Conservation (phyloP, 2,329 filamentous ascomycete species). For the Diaporthe amygdali region DNA sequence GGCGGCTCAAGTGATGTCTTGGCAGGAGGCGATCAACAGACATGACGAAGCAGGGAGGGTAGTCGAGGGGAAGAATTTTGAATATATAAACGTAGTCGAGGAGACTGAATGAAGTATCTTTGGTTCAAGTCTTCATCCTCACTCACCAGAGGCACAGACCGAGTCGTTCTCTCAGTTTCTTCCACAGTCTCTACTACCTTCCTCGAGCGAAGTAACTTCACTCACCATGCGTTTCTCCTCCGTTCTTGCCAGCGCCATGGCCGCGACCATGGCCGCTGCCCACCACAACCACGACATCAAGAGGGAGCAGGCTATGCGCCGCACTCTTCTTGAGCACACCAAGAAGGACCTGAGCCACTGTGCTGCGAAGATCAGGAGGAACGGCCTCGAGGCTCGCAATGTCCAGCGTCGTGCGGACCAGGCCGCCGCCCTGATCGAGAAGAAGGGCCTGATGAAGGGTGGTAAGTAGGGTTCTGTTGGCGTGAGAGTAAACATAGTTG, state of each 20-base stretch:
- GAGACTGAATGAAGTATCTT: not conserved
- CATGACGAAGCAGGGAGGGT: not conserved
- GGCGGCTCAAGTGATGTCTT: not conserved
- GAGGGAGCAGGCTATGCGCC: constrained; percentile 47
- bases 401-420: constrained; percentile 41
- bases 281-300: constrained; percentile 48
- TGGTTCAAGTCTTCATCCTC: not conserved
- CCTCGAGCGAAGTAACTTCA: not conserved
- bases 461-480: not conserved
- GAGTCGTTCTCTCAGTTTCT: not conserved
- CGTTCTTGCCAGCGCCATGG: constrained; percentile 29
- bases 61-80: not conserved
- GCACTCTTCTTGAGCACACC: constrained; percentile 39
- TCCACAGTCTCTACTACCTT: not conserved
- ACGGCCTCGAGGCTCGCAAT: constrained; percentile 41
- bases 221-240: constrained; percentile 33
- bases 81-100: not conserved
- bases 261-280: constrained; percentile 32
- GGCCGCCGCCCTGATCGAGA: constrained; percentile 38
- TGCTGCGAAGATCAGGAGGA: constrained; percentile 42
- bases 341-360: constrained; percentile 44
- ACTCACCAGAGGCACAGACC: not conserved
- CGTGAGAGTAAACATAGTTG: not conserved
- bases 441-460: constrained; percentile 33
- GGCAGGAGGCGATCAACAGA: constrained; percentile 3